These are phyloP conservation scores for Mycena capillaripes DNA, from an alignment of 768 basidiomycete genomes.

Conservation along the genomic window DNA sequence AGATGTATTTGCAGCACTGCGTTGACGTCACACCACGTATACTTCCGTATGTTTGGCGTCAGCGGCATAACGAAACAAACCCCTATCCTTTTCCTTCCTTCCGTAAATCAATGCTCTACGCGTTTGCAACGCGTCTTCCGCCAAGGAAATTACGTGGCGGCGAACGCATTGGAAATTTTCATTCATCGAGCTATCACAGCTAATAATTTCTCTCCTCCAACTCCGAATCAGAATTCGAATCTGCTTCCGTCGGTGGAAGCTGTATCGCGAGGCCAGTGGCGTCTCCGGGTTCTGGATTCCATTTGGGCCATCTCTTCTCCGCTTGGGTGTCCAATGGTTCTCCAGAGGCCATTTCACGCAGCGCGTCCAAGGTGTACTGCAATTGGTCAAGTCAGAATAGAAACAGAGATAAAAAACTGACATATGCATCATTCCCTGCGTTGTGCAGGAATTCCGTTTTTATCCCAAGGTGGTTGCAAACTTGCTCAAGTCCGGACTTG, in stretches of 20 bases:
- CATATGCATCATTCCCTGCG: constrained; percentile 69
- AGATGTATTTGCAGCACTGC: constrained; percentile 9
- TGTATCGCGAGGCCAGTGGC: not conserved
- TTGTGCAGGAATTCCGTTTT: constrained; percentile 62
- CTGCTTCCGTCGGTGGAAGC: not conserved
- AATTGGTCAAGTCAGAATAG: not conserved
- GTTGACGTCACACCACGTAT: constrained; percentile 38
- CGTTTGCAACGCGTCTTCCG: too few species aligned
- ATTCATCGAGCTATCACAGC: too few species aligned
- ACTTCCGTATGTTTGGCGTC: constrained; percentile 23
- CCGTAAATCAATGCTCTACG: too few species aligned
- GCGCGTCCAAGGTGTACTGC: constrained; percentile 66
- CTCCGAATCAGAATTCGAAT: too few species aligned
- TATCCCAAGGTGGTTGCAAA: constrained; percentile 62
- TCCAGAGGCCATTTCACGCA: constrained; percentile 66
- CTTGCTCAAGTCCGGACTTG: constrained; percentile 54
- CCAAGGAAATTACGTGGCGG: too few species aligned
- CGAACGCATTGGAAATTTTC: too few species aligned
- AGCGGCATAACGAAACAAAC: constrained; percentile 37
- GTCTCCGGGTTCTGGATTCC: not conserved
- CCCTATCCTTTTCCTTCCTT: constrained; percentile 18
- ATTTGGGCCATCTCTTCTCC: constrained; percentile 67
- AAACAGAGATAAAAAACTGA: not conserved
- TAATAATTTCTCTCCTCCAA: too few species aligned
- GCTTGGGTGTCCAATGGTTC: constrained; percentile 67